Conservation (phyloP, 1,284 basidiomycete genomes). For the Cryptococcus sp. region DNA sequence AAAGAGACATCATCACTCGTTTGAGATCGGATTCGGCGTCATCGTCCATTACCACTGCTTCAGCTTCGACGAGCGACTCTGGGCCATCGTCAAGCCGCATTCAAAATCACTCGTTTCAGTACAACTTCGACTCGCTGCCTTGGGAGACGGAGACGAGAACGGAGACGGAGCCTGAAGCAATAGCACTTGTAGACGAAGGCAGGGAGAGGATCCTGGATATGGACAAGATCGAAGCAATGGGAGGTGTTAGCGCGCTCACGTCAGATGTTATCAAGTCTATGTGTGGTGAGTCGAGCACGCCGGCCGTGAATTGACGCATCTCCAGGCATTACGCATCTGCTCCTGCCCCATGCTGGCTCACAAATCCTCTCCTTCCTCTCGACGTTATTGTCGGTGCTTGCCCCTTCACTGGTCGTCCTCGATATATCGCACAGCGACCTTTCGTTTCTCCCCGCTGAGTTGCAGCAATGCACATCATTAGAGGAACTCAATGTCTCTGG, state of each 20-base stretch:
- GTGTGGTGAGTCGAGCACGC: slow-evolving; percentile 28
- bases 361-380: slow-evolving; percentile 70
- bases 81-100: slow-evolving; percentile 23
- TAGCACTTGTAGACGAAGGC: slow-evolving; percentile 48
- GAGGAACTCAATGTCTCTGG: slow-evolving; percentile 93
- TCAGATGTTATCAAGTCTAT: slow-evolving; percentile 32
- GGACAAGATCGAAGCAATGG: slow-evolving; percentile 42
- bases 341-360: slow-evolving; percentile 73
- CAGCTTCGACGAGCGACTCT: slow-evolving; percentile 24
- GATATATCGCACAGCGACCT: slow-evolving; percentile 89
- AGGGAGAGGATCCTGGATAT: slow-evolving; percentile 43
- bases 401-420: slow-evolving; percentile 75
- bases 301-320: slow-evolving; percentile 11
- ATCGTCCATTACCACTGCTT: slow-evolving; percentile 33
- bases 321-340: slow-evolving; percentile 82
- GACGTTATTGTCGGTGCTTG: slow-evolving; percentile 67
- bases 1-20: slow-evolving; percentile 30
- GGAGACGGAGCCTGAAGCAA: slow-evolving; percentile 34
- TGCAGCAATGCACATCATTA: slow-evolving; percentile 73
- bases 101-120: slow-evolving; percentile 17
- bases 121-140: slow-evolving; percentile 20
- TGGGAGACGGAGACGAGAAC: slow-evolving; percentile 25
- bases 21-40: slow-evolving; percentile 42
- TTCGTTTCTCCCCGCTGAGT: slow-evolving; percentile 72
- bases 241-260: slow-evolving; percentile 37